A percentile compares a stretch with the other conserved stretches of the same genome.
Evolutionary conservation across 176 grass and related monocot genomes (phyloP).

Genomic region (Musa troglodytarum): DNA sequence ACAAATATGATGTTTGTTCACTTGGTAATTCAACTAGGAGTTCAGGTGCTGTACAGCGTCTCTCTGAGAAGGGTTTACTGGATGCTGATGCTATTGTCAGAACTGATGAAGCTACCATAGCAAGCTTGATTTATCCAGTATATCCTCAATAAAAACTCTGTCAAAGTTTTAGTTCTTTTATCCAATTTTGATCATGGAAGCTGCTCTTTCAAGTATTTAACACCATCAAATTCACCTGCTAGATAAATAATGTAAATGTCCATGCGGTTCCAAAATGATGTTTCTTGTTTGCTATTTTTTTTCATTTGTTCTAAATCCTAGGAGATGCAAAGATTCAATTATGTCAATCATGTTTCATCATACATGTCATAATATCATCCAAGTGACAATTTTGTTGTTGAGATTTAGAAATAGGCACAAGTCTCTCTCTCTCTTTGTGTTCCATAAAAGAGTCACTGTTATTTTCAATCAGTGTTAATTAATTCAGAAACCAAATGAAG

Average conservation of each 20-base stretch:
- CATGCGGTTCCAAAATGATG: not conserved
- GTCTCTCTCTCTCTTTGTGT: no score
- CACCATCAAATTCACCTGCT: not conserved
- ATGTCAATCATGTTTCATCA: not conserved
- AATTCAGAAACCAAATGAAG: not conserved
- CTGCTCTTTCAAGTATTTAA: not conserved
- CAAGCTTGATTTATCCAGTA: constrained; percentile 89
- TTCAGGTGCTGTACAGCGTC: constrained; percentile 70
- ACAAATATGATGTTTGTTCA: constrained; percentile 27
- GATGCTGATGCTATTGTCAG: constrained; percentile 62
- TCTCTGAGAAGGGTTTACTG: constrained; percentile 63
- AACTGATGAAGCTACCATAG: constrained; percentile 63
- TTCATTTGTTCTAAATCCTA: not conserved
- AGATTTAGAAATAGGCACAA: not conserved
- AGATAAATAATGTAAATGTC: not conserved
- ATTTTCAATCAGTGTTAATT: not conserved
- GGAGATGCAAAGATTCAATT: not conserved
- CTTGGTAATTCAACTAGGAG: constrained; percentile 26
- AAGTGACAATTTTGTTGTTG: not conserved
- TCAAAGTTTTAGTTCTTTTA: not conserved
- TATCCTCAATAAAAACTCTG: not conserved
- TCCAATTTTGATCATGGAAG: not conserved
- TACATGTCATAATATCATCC: not conserved
- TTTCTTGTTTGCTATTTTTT: not conserved
- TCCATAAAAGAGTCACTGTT: not conserved